A percentile compares a stretch with the other conserved stretches of the same genome.
Evolutionary conservation across 164 flowering plant genomes (phyloP).

Genomic region (Tetracentron sinense): DNA sequence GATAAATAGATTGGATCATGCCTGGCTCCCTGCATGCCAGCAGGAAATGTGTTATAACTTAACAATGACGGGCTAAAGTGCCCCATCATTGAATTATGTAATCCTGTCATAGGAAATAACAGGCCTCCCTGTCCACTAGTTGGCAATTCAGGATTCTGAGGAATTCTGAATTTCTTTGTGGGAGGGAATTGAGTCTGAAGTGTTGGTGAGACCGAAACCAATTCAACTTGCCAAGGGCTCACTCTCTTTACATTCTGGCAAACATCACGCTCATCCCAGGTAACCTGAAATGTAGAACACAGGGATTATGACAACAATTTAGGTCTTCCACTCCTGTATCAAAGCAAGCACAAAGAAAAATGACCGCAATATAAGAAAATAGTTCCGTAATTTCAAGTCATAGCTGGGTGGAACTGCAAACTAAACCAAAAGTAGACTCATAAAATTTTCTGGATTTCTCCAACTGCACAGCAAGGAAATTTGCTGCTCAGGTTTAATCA

Average conservation of each 20-base stretch:
- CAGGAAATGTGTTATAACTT: slow-evolving; percentile 44
- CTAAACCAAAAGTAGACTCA: no score
- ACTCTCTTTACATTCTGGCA: slow-evolving; percentile 48
- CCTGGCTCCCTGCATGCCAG: slow-evolving; percentile 99
- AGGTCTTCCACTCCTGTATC: no score
- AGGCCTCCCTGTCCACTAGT: slow-evolving; percentile 33
- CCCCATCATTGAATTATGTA: slow-evolving; percentile 35
- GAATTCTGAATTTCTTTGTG: slow-evolving; percentile 33
- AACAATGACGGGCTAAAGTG: slow-evolving; percentile 24
- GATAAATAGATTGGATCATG: slow-evolving; percentile 34
- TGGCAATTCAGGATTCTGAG: slow-evolving; percentile 25
- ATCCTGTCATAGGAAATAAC: slow-evolving; percentile 28
- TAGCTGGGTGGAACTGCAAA: no score
- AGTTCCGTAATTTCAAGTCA: no score
- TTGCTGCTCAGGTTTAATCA: no score
- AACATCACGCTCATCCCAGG: slow-evolving; percentile 76
- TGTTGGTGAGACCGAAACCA: slow-evolving; percentile 20
- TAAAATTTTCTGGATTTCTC: no score
- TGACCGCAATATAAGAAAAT: no score
- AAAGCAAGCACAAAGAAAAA: no score
- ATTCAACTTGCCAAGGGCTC: slow-evolving; percentile 83
- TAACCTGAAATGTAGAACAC: slow-evolving; percentile 14
- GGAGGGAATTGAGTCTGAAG: slow-evolving; percentile 39
- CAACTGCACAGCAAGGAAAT: no score
- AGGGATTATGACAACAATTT: neutral